phyloP scores from a whole-genome alignment of 306 rosid genomes.

The Acmispon strigosus region DNA sequence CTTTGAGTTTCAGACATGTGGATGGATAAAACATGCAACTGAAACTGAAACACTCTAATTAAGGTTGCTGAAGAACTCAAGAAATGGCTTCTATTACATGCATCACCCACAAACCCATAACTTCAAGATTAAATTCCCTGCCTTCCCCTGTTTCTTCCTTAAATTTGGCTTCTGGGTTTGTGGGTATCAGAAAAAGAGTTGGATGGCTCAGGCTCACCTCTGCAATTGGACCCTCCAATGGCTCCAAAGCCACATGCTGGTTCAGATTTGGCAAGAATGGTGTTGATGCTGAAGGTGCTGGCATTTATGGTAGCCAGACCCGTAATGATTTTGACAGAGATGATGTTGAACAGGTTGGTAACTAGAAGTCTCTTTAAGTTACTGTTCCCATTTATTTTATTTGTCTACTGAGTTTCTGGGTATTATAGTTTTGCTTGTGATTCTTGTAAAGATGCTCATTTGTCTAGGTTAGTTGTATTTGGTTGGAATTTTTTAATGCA shows the following conservation, averaged over 20 bases:
- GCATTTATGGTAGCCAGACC: slow-evolving; percentile 90
- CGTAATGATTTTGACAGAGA: slow-evolving; percentile 90
- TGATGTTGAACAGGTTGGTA: slow-evolving; percentile 84
- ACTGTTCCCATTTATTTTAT: background rate
- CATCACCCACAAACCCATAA: slow-evolving; percentile 34
- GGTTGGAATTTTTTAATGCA: background rate
- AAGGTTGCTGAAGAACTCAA: slow-evolving; percentile 11
- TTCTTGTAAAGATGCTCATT: background rate
- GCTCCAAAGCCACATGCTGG: slow-evolving; percentile 74
- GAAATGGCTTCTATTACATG: slow-evolving; percentile 76
- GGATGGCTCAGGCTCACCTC: slow-evolving; percentile 36
- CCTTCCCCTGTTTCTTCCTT: slow-evolving; percentile 21
- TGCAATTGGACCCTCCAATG: slow-evolving; percentile 74
- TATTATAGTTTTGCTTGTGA: background rate
- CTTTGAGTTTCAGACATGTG: slow-evolving; percentile 26
- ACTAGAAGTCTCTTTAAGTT: background rate
- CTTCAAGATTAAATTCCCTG: slow-evolving; percentile 32
- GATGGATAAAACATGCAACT: slow-evolving; percentile 28
- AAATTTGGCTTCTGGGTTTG: slow-evolving; percentile 40
- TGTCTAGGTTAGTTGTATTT: background rate
- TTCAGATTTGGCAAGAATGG: slow-evolving; percentile 83
- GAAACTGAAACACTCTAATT: background rate
- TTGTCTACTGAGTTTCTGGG: background rate
- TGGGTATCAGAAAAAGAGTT: slow-evolving; percentile 33
- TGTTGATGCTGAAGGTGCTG: slow-evolving; percentile 92